Evolutionary conservation across 1,139 yeast species (phyloP), one percentile per base, ranked within the genome.

Genomic region (Pichia kudriavzevii): DNA sequence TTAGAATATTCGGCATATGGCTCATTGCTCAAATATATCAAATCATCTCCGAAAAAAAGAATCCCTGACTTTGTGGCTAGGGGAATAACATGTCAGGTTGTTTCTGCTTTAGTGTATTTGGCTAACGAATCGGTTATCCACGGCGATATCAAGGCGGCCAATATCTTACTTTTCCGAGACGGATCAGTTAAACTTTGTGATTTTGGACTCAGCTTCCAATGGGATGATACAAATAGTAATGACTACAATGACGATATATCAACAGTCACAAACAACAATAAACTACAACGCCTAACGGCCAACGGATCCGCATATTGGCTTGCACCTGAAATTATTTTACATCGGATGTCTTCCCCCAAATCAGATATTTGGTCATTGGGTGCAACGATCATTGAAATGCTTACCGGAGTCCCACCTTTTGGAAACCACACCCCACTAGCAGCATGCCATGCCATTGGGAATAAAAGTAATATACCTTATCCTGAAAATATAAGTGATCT

Each of bases 301-400:
- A 56, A 72, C 50, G 93, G 93, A 3, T 79, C 91, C 0, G 88
- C 91, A 1, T 77, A 80, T 51, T 81, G 91, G 91, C 80, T 81
- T 87, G 91, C 94, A 0, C 94, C 94, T 0, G 94, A 82, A 53
- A 71, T 84, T 1, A 72, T 74, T 1, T 79, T 93, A 3, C 29
- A 31, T 20, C 16, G 38, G 16, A 34, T 28, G 33, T 35, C 39
- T 6, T 38, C 42, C 4, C 76, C 94, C 0, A 83, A 94, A 1
- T 83, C 95, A 4, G 94, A 82, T 56, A 72, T 81, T 18, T 82
- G 94, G 97, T 83, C 95, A n/a, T 60, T 91, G 24, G 99, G 97
- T 2, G 94, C 96, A 13, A 91, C 97, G 0, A 73, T 88, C 4
- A 75, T 88, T 8, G 99, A 91, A 55, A 62, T 91, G 32, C 64